A percentile compares a stretch with the other conserved stretches of the same genome.
Conservation (phyloP, 1,284 basidiomycete genomes). For the Microbotryomycetes sp. region DNA sequence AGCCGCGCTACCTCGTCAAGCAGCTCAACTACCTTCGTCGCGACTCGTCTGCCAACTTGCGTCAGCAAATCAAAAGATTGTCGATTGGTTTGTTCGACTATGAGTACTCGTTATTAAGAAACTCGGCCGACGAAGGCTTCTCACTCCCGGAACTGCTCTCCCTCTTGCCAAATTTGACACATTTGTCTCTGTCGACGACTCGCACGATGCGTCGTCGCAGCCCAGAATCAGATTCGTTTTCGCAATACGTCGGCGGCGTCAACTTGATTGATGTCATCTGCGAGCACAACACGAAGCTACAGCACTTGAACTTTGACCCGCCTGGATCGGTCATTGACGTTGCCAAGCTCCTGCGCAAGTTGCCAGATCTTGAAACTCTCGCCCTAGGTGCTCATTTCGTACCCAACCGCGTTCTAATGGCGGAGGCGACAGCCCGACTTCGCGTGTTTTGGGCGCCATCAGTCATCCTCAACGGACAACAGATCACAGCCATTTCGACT, state of each 20-base stretch:
- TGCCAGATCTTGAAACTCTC: conserved; percentile 9
- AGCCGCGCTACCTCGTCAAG: not conserved
- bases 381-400: conserved; percentile 8
- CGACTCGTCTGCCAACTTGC: no score
- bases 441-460: conserved; percentile 13
- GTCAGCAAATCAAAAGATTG: not conserved
- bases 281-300: not conserved
- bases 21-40: not conserved
- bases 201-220: not conserved
- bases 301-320: conserved; percentile 9
- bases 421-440: not conserved
- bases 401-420: not conserved
- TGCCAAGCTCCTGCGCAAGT: not conserved
- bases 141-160: conserved; percentile 7
- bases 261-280: conserved; percentile 4
- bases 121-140: conserved; percentile 7
- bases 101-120: not conserved
- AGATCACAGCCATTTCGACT: conserved; percentile 3
- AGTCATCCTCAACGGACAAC: not conserved
- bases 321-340: conserved; percentile 8
- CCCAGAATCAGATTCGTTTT: not conserved
- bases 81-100: not conserved
- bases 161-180: not conserved
- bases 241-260: conserved; percentile 10
- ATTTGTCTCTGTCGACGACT: not conserved